A percentile compares a stretch with the other conserved stretches of the same genome.
These are phyloP conservation scores for Oemleria cerasiformis DNA, from an alignment of 306 rosid genomes.

Conservation along the genomic window DNA sequence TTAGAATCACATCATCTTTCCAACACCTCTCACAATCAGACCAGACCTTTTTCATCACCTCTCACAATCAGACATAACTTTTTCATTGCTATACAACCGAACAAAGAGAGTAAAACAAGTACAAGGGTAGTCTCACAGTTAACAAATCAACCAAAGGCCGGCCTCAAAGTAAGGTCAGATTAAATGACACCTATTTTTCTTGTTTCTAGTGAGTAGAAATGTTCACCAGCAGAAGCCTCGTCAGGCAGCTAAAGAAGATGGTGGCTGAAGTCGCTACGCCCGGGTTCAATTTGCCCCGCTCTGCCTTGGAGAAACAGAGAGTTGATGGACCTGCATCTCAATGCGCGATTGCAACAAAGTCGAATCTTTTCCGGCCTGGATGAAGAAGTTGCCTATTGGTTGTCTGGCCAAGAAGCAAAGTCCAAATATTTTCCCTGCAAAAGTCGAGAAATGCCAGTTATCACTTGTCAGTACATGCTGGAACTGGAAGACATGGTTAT, in stretches of 20 bases:
- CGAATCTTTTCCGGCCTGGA: constrained; percentile 74
- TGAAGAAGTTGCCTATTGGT: constrained; percentile 78
- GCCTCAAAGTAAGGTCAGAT: not conserved
- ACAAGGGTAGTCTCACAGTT: too few relatives aligned
- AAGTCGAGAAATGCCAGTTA: not conserved
- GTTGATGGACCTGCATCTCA: constrained; percentile 27
- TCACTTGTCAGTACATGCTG: not conserved
- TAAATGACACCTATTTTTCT: constrained; percentile 27
- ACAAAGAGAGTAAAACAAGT: too few relatives aligned
- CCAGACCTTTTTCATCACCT: too few relatives aligned
- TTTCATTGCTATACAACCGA: too few relatives aligned
- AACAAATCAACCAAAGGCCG: not conserved
- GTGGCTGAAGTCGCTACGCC: constrained; percentile 77
- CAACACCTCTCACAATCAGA: too few relatives aligned
- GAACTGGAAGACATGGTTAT: not conserved
- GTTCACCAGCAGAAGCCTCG: constrained; percentile 32
- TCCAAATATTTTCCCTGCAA: constrained; percentile 82
- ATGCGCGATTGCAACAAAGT: not conserved
- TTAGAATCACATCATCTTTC: too few relatives aligned
- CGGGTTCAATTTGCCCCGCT: constrained; percentile 64
- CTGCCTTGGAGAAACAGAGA: constrained; percentile 61
- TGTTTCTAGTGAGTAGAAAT: constrained; percentile 42
- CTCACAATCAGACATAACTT: too few relatives aligned
- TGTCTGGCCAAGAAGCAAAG: constrained; percentile 69
- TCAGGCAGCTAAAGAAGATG: constrained; percentile 47